These are phyloP conservation scores for Dissophora globulifera DNA, from an alignment of 192 early-diverging fungal genomes.

Conservation along the genomic window DNA sequence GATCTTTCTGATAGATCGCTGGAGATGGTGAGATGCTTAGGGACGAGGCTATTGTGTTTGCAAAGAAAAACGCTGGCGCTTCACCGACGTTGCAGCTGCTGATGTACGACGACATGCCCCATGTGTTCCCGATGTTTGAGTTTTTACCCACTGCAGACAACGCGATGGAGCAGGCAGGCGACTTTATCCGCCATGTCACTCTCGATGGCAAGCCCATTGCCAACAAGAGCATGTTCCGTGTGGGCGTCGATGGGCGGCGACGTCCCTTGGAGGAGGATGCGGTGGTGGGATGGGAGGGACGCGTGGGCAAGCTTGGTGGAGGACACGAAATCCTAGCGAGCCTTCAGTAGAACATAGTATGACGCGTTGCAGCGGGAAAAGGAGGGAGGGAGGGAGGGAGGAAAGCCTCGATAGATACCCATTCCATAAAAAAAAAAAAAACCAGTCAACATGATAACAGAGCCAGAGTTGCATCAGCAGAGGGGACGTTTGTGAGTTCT, in stretches of 20 bases:
- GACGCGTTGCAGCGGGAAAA: too few relatives aligned
- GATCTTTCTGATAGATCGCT: conserved; percentile 42
- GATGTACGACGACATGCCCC: conserved; percentile 63
- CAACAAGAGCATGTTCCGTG: conserved; percentile 21
- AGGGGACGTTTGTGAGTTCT: too few relatives aligned
- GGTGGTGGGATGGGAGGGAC: conserved; percentile 29
- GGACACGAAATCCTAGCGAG: conserved; percentile 11
- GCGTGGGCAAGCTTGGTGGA: conserved; percentile 41
- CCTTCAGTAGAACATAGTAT: conserved; percentile 3
- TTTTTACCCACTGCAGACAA: conserved; percentile 22
- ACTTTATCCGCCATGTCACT: conserved; percentile 34
- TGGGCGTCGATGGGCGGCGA: conserved; percentile 12
- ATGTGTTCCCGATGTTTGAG: conserved; percentile 58
- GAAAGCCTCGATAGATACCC: neutral
- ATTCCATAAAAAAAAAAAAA: neutral
- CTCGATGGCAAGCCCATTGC: neutral
- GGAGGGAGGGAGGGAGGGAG: neutral
- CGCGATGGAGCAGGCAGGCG: conserved; percentile 20
- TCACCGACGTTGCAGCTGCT: conserved; percentile 44
- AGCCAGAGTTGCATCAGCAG: too few relatives aligned
- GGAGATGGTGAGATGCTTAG: conserved; percentile 58
- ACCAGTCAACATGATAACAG: too few relatives aligned
- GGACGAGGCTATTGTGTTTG: conserved; percentile 61
- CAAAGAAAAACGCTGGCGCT: conserved; percentile 39
- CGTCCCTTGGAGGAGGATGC: conserved; percentile 34